Conservation (phyloP, 1,284 basidiomycete genomes). For the Ustilago bromivora region DNA sequence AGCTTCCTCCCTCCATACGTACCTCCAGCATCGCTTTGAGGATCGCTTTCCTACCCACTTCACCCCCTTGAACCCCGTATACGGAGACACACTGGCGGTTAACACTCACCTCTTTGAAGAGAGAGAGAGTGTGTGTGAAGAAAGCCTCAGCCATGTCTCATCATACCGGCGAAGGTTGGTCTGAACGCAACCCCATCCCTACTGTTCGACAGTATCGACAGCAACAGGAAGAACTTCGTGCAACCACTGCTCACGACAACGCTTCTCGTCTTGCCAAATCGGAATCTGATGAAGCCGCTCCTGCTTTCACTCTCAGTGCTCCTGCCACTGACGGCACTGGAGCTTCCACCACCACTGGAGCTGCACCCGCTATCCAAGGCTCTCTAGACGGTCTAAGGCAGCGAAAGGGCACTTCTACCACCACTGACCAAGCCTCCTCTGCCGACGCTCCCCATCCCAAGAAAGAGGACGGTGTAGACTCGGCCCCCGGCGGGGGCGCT, state of each 20-base stretch:
- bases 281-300: slow-evolving; percentile 40
- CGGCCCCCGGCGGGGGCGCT: slow-evolving; percentile 55
- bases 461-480: slow-evolving; percentile 34
- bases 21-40: background rate
- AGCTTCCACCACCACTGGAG: slow-evolving; percentile 9
- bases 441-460: slow-evolving; percentile 8
- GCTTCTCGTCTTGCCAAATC: slow-evolving; percentile 30
- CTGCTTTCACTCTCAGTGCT: slow-evolving; percentile 1
- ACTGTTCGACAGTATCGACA: slow-evolving; percentile 57
- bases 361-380: slow-evolving; percentile 41
- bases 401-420: slow-evolving; percentile 36
- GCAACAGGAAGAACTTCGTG: slow-evolving; percentile 44
- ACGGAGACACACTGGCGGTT: no score
- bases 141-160: slow-evolving; percentile 43
- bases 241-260: slow-evolving; percentile 33
- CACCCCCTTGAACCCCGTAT: no score
- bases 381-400: slow-evolving; percentile 44
- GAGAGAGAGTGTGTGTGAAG: background rate
- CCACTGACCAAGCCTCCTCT: background rate
- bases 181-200: slow-evolving; percentile 59
- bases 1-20: background rate
- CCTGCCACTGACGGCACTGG: background rate
- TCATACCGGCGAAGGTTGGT: slow-evolving; percentile 61
- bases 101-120: background rate
- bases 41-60: background rate